Base-by-base conservation (phyloP, 805 yeast species). In the Wickerhamomyces xylosicus region DNA sequence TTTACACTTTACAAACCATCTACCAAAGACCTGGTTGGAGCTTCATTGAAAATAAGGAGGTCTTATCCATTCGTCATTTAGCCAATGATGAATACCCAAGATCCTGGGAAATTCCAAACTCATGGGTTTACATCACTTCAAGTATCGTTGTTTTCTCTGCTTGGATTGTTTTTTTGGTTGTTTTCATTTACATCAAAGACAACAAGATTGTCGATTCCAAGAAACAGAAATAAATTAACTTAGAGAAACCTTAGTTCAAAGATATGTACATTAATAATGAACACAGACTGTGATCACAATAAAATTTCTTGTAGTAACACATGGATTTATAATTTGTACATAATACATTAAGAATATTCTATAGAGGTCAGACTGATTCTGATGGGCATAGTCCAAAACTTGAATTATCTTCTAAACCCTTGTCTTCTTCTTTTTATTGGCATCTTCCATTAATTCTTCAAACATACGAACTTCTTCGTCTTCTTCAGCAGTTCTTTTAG, bases 51-150 rank as follows among this genome's bases (percentile, higher is more conserved):
- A 85, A 80, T 50, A 69, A 72, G 44, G 70, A 71, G 39, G 77
- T 82, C 16, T 85, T 86, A 39, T 78, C 97, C 2, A 79, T 92
- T 35, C 78, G 97, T 59, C 97, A 92, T 60, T 71, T 85, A 53
- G 97, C 97, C 43, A 90, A 89, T 59, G 95, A 92, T 57, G 98
- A 94, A 65, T 92, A 78, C 66, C 79, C 81, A 44, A 76, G 97
- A 61, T 80, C 94, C 34, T 92, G 92, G 90, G 85, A 83, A 44
- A 90, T 92, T 53, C 69, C 95, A 21, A 89, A 89, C 60, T 74
- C 97, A 2, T 86, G 96, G 95, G 86, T 89, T 37, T 92, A 92
- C 58, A 62, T 90, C 44, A 69, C 83, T 18, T 71, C 87, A 36
- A 79, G 89, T 14, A 62, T 60, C 3, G 62, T 79, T 27, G 95